A percentile compares a stretch with the other conserved stretches of the same genome.
Conservation (phyloP, 2,329 filamentous ascomycete genomes). For the Trichoderma lentiforme region DNA sequence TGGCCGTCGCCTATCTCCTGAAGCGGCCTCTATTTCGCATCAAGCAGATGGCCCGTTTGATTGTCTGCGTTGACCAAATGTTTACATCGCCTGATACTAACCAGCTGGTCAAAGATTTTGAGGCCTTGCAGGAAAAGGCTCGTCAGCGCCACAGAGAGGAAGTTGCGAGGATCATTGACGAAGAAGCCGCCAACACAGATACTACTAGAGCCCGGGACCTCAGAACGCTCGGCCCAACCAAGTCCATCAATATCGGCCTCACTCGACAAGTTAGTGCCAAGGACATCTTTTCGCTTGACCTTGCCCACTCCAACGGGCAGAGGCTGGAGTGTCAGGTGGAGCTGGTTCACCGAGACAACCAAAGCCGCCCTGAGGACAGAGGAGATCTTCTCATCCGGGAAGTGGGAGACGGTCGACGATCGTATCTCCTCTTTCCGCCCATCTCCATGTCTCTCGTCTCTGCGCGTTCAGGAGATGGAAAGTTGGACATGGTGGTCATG, state of each 20-base stretch:
- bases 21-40: slow-evolving; percentile 84
- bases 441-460: slow-evolving; percentile 72
- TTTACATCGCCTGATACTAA: slow-evolving; percentile 45
- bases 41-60: slow-evolving; percentile 81
- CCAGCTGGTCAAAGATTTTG: slow-evolving; percentile 53
- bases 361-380: slow-evolving; percentile 59
- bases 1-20: slow-evolving; percentile 89
- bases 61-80: slow-evolving; percentile 64
- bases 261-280: slow-evolving; percentile 80
- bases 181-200: slow-evolving; percentile 82
- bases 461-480: slow-evolving; percentile 68
- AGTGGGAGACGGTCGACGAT: slow-evolving; percentile 67
- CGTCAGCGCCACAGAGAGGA: slow-evolving; percentile 63
- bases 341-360: slow-evolving; percentile 78
- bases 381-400: slow-evolving; percentile 93
- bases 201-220: slow-evolving; percentile 75
- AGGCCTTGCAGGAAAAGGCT: slow-evolving; percentile 71
- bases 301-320: slow-evolving; percentile 87
- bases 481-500: slow-evolving; percentile 80
- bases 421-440: slow-evolving; percentile 89
- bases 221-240: slow-evolving; percentile 68
- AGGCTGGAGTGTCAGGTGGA: slow-evolving; percentile 86
- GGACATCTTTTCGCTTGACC: slow-evolving; percentile 81
- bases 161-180: slow-evolving; percentile 72
- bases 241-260: slow-evolving; percentile 69